Base-by-base conservation (phyloP, 139 green algal genomes). In the Chlorella vulgaris region DNA sequence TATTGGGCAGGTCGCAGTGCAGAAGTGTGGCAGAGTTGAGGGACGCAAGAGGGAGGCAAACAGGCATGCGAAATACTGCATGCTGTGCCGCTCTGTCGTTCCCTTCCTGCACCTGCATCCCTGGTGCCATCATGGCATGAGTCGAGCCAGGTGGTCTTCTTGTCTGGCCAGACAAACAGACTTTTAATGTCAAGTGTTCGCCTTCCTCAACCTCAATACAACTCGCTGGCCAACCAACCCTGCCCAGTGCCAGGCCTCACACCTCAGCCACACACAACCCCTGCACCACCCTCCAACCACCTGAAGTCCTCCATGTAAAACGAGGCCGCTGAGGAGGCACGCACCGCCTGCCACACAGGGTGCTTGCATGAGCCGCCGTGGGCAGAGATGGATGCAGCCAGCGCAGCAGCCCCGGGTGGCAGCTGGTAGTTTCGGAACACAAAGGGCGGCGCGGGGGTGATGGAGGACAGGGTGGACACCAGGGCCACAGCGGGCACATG, bases 361-460 rank as follows among this genome's bases (percentile, higher is more conserved):
- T 94, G 90, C 78, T 83, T 89, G 75, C 80, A 88, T 81, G 83
- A 91, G 60, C 88, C 89, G 1, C 19, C 35, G 38, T 85, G 87
- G 2, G 85, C 87, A 5, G 38, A 53, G 15, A 83, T 35, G 31
- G 70, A 39, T 3, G 15, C 38, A 21, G 58, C 58, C 74, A 71
- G 74, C 10, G 33, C 26, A 19, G 63, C 66, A 3, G 70, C 70
- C 51, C 69, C 80, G 1, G 75, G 74, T 1, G 88, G 85, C 80
- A 92, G 87, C 86, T 98, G 87, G 79, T 97, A 98, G 84, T 95
- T 96, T 31, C 94, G 83, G 89, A 99, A 99, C 33, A 98, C 74
- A 76, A 93, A 98, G 66, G 95, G 95, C 0, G 78, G 76, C 2
- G 94, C 93, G 2, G 96, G 96, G 13, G 85, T 87, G 61, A 92